Evolutionary conservation across 106 monocot species (phyloP), one percentile per base, ranked within the genome.

Genomic region (Hemerocallis citrina): DNA sequence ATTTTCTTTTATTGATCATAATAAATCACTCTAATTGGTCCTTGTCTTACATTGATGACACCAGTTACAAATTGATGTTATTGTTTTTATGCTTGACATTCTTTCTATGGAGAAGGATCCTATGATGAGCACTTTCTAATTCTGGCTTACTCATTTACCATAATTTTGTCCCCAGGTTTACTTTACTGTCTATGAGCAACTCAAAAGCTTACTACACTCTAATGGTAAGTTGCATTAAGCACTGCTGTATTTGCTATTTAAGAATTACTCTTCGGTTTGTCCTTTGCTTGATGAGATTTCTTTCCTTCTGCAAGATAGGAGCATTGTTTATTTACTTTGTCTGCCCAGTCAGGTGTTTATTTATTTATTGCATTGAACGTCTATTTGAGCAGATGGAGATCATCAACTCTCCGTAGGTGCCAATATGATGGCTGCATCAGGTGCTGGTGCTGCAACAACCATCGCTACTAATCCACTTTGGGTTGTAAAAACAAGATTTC

Each of bases 401-500:
- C 54, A 66, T 41, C 77, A 77, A 48, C 75, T 86, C 29, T 78
- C 78, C 41, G 48, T 82, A 59, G 75, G 77, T 63, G 68, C 75
- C 13, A 82, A 78, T 59, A 70, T 86, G 74, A 61, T 78, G 32
- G 86, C 86, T 65, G 86, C 86, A 48, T 71, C 86, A 72, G 75
- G 74, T 64, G 86, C 86, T 49, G 86, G 86, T 72, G 86, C 72
- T 61, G 78, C 81, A 52, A 86, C 86, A 16, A 78, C 81, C 16
- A 75, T 86, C 67, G 78, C 54, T 16, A 86, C 81, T 29, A 82
- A 82, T 71, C 86, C 86, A 55, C 81, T 86, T 30, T 86, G 86
- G 86, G 86, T 86, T 43, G 86, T 86, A 36, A 86, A 86, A 69
- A 86, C 86, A 41, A 75, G 86, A 82, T 72, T 86, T 68, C 86